A percentile compares a stretch with the other conserved stretches of the same genome.
phyloP scores from a whole-genome alignment of 2,329 filamentous ascomycete species.

The Diaporthe sp. region DNA sequence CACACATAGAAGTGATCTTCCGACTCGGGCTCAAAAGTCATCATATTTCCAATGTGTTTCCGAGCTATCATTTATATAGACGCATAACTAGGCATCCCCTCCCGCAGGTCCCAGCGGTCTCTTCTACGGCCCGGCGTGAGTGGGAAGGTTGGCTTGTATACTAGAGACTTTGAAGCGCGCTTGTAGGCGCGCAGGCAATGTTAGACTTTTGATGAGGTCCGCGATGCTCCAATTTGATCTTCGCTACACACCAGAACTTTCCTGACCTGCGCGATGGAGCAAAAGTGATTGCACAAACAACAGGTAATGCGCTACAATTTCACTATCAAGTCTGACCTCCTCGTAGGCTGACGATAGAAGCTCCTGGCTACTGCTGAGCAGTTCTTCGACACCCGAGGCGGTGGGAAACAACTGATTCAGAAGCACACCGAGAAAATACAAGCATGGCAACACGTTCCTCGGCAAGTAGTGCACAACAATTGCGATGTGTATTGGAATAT shows the following conservation, averaged over 20 bases:
- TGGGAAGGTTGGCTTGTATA: neutral
- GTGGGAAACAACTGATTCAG: neutral
- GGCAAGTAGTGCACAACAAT: neutral
- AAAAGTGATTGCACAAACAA: neutral
- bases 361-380: neutral
- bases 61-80: constrained; percentile 5
- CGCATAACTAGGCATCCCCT: neutral
- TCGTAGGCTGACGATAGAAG: too few relatives aligned
- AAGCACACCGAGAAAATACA: neutral
- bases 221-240: neutral
- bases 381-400: neutral
- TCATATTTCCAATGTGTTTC: constrained; percentile 17
- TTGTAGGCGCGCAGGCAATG: neutral
- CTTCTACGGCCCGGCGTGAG: neutral
- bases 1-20: neutral
- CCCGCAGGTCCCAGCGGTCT: neutral
- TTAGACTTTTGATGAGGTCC: constrained; percentile 5
- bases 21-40: constrained; percentile 12
- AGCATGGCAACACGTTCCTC: neutral
- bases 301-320: too few relatives aligned
- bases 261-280: neutral
- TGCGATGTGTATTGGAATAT: neutral
- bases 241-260: too few relatives aligned
- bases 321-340: neutral
- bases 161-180: constrained; percentile 1